A percentile compares a stretch with the other conserved stretches of the same genome.
Evolutionary conservation across 208 protist genomes (phyloP).

Genomic region (Wallacemonas sp.): DNA sequence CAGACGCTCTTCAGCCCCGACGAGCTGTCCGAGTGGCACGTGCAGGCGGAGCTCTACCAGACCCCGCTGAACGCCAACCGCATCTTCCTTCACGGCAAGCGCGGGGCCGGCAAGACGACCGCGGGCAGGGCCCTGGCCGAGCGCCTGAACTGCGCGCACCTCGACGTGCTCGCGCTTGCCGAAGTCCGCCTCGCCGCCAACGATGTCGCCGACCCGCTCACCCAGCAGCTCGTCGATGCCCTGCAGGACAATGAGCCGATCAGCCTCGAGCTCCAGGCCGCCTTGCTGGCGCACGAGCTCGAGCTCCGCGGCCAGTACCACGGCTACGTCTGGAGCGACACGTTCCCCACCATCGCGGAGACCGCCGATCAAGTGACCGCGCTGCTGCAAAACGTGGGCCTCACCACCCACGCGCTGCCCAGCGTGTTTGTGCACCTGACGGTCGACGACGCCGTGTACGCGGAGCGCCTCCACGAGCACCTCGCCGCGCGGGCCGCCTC

Average conservation of each 20-base stretch:
- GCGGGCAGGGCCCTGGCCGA: conserved; percentile 48
- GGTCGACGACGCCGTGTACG: conserved; percentile 39
- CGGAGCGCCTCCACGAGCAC: conserved; percentile 18
- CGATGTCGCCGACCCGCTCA: conserved; percentile 21
- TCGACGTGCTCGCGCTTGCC: conserved; percentile 70
- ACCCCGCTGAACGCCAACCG: conserved; percentile 46
- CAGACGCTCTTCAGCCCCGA: conserved; percentile 64
- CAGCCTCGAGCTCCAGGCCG: conserved; percentile 48
- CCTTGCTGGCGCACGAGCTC: conserved; percentile 53
- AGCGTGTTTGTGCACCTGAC: conserved; percentile 63
- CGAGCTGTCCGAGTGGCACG: conserved; percentile 51
- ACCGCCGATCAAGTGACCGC: conserved; percentile 33
- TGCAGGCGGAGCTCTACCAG: conserved; percentile 40
- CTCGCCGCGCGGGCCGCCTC: background rate
- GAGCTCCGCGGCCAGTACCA: conserved; percentile 36
- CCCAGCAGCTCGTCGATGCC: conserved; percentile 31
- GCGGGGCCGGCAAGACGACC: conserved; percentile 57
- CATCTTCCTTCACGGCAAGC: conserved; percentile 59
- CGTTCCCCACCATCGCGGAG: conserved; percentile 20
- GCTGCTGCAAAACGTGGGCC: conserved; percentile 33
- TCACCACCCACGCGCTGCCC: conserved; percentile 26
- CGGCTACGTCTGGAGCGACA: conserved; percentile 87
- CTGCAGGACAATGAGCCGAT: conserved; percentile 38
- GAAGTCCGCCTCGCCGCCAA: conserved; percentile 19
- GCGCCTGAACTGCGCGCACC: conserved; percentile 60